Evolutionary conservation across 2,329 filamentous ascomycete genomes (phyloP).

Genomic region (Pseudocercospora fijiensis): DNA sequence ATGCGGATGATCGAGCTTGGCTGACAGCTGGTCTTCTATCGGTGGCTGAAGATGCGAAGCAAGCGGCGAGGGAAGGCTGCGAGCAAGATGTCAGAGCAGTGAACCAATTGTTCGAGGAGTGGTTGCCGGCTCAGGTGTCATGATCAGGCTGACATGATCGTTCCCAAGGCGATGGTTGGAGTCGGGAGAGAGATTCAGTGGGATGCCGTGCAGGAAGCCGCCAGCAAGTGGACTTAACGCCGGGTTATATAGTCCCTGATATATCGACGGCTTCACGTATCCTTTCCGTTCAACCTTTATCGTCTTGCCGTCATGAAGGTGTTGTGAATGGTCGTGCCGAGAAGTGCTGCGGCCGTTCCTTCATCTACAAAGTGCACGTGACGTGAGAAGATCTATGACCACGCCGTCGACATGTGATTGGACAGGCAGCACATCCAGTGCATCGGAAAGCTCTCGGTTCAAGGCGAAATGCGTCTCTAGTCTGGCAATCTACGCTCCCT

Average conservation of each 20-base stretch:
- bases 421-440: not conserved
- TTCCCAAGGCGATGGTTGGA: not conserved
- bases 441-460: not conserved
- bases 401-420: not conserved
- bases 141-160: not conserved
- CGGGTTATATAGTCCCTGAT: slow-evolving; percentile 51
- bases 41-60: not conserved
- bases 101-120: slow-evolving; percentile 5
- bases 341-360: not conserved
- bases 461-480: slow-evolving; percentile 6
- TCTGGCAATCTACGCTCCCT: not conserved
- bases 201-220: slow-evolving; percentile 38
- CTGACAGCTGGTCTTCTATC: not conserved
- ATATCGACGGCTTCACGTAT: slow-evolving; percentile 47
- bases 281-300: slow-evolving; percentile 33
- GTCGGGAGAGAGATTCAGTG: not conserved
- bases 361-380: not conserved
- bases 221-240: slow-evolving; percentile 37
- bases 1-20: slow-evolving; percentile 3
- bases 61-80: not conserved
- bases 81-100: slow-evolving; percentile 2
- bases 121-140: slow-evolving; percentile 6
- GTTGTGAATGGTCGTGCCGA: too few species aligned
- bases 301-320: not conserved
- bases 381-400: not conserved